phyloP scores from a whole-genome alignment of 805 yeast species.

The Candida morakotiae region DNA sequence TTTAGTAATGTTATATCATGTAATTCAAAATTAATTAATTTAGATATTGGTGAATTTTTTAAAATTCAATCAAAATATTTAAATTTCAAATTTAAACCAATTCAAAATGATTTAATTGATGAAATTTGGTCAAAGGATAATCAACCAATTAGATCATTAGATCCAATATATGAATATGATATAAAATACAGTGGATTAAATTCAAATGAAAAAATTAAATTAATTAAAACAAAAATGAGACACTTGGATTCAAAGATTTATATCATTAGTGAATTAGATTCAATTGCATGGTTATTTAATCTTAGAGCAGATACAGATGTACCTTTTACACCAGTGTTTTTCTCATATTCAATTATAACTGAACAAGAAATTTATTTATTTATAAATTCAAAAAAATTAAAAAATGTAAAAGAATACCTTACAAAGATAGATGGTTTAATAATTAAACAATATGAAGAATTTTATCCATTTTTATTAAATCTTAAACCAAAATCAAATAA shows the following conservation, averaged over 20 bases:
- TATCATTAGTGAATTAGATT: conserved; percentile 74
- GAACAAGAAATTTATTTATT: conserved; percentile 44
- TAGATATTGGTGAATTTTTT: conserved; percentile 41
- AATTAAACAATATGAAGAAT: conserved; percentile 49
- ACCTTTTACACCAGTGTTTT: conserved; percentile 83
- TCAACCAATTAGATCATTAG: conserved; percentile 29
- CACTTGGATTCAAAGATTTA: conserved; percentile 26
- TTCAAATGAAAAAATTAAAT: conserved; percentile 23
- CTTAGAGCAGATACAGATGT: conserved; percentile 75
- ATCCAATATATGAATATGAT: conserved; percentile 27
- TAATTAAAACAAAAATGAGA: conserved; percentile 29
- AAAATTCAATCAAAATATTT: conserved; percentile 11
- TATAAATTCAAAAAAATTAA: conserved; percentile 45
- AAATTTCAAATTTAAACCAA: conserved; percentile 25
- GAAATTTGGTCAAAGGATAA: conserved; percentile 31
- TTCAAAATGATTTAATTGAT: conserved; percentile 32
- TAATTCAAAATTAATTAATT: conserved; percentile 73
- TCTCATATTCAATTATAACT: conserved; percentile 50
- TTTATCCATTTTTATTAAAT: conserved; percentile 52
- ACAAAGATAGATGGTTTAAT: conserved; percentile 20
- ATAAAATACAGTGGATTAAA: conserved; percentile 32
- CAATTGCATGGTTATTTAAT: conserved; percentile 87
- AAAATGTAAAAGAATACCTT: conserved; percentile 25
- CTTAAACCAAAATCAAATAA: conserved; percentile 17
- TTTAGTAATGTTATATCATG: conserved; percentile 61